phyloP scores from a whole-genome alignment of 495 filamentous ascomycete genomes.

The Talaromyces nanjingensis region DNA sequence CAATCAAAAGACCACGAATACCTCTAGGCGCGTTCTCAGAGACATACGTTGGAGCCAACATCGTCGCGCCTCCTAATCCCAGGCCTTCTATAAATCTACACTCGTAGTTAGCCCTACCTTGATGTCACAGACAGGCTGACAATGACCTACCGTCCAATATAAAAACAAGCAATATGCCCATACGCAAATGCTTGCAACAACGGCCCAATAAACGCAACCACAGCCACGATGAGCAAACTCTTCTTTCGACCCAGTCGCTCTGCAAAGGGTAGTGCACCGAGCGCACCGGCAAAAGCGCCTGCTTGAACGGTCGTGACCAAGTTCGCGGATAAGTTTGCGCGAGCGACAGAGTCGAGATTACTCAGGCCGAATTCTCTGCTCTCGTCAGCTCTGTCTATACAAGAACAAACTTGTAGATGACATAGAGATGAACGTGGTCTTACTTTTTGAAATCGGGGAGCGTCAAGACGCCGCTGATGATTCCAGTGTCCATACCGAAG shows the following conservation, averaged over 20 bases:
- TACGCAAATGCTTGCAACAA: constrained; percentile 57
- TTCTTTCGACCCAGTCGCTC: constrained; percentile 50
- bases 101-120: constrained; percentile 9
- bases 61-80: constrained; percentile 57
- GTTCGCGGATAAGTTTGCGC: constrained; percentile 32
- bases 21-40: constrained; percentile 64
- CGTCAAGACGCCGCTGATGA: constrained; percentile 63
- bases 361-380: background rate
- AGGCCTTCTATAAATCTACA: constrained; percentile 54
- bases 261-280: constrained; percentile 48
- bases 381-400: background rate
- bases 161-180: constrained; percentile 47
- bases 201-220: constrained; percentile 51
- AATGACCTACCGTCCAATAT: constrained; percentile 49
- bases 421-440: background rate
- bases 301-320: constrained; percentile 65
- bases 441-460: constrained; percentile 54
- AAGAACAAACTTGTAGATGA: background rate
- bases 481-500: constrained; percentile 63
- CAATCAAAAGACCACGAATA: constrained; percentile 63
- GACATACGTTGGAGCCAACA: constrained; percentile 55
- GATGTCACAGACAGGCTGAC: background rate
- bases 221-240: constrained; percentile 45
- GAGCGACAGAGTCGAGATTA: constrained; percentile 39
- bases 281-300: constrained; percentile 61